Base-by-base conservation (phyloP, 2,329 filamentous ascomycete species). In the Hawksworthiomyces lignivorus region DNA sequence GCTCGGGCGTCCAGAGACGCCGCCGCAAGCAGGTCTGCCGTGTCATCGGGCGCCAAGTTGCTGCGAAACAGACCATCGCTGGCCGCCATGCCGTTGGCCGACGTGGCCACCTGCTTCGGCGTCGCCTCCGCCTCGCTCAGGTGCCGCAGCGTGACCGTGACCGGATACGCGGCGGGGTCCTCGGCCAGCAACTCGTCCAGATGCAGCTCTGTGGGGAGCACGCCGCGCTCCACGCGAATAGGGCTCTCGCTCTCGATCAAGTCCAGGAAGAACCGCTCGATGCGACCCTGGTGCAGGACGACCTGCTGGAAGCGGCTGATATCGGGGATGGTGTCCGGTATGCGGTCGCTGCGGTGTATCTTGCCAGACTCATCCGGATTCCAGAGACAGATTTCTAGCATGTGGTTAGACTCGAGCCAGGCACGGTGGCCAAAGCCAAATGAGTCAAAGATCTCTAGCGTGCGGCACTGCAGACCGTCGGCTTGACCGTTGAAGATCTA, bases 391-490 rank as follows among this genome's bases (percentile, higher is more conserved):
- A 82, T 75, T 63, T 83, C 81, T n/a, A 82, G 65, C 64, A 84
- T 75, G 53, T 79, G 78, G 54, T 82, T 82, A 11, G 75, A 70
- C 51, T 85, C 81, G 36, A 77, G 78, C 73, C 77, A 78, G 2
- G 71, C 73, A 5, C 72, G 63, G 48, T 85, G 72, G 3, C 67
- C 77, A 45, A 87, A 74, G 1, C 76, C 82, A 51, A 87, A 82
- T 34, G 73, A 78, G 50, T 87, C 80, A 43, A 87, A 75, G 12
- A 87, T 83, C 58, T 87, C 80, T 2, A 85, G 64, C 0, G 78
- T 84, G 2, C 81, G 75, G 48, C 72, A 75, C 59, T 84, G 77
- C 8, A 62, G 57, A 8, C 68, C 65, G 44, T 71, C 65, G 31
- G 68, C 65, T 47, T 71, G 65, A 6, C 67, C 65, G n/a, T 56